A percentile compares a stretch with the other conserved stretches of the same genome.
These are phyloP conservation scores for Torulaspora maleeae DNA, from an alignment of 805 yeast genomes.

Conservation along the genomic window DNA sequence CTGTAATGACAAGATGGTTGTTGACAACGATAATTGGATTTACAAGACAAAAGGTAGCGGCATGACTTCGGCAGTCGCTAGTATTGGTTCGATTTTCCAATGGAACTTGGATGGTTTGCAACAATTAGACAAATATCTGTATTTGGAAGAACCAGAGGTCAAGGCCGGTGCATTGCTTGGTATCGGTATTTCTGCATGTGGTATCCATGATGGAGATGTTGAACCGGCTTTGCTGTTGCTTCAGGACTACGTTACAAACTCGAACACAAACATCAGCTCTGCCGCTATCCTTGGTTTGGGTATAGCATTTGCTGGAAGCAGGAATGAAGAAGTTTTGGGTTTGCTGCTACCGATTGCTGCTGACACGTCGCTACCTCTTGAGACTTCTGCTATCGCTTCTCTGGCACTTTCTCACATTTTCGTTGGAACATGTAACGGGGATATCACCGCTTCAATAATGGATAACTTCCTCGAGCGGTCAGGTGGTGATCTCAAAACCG, in stretches of 20 bases:
- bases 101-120: slow-evolving; percentile 96
- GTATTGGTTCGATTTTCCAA: slow-evolving; percentile 81
- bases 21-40: slow-evolving; percentile 80
- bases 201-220: slow-evolving; percentile 86
- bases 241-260: slow-evolving; percentile 71
- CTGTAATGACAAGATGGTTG: slow-evolving; percentile 75
- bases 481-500: slow-evolving; percentile 66
- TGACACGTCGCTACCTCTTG: slow-evolving; percentile 68
- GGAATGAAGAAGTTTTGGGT: slow-evolving; percentile 75
- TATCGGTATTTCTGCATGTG: slow-evolving; percentile 85
- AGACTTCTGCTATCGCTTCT: slow-evolving; percentile 80
- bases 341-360: slow-evolving; percentile 77
- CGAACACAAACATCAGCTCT: slow-evolving; percentile 59
- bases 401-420: slow-evolving; percentile 89
- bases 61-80: slow-evolving; percentile 86
- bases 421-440: slow-evolving; percentile 95
- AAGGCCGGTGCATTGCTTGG: slow-evolving; percentile 97
- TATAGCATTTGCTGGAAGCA: slow-evolving; percentile 90
- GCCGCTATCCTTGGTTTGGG: slow-evolving; percentile 91
- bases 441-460: slow-evolving; percentile 84
- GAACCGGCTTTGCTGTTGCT: slow-evolving; percentile 86
- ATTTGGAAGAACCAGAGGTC: slow-evolving; percentile 77
- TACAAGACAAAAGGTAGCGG: slow-evolving; percentile 90
- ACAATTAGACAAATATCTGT: slow-evolving; percentile 79
- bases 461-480: slow-evolving; percentile 87